Evolutionary conservation across 139 green algal genomes (phyloP).

Genomic region (Tetradesmus obliquus): DNA sequence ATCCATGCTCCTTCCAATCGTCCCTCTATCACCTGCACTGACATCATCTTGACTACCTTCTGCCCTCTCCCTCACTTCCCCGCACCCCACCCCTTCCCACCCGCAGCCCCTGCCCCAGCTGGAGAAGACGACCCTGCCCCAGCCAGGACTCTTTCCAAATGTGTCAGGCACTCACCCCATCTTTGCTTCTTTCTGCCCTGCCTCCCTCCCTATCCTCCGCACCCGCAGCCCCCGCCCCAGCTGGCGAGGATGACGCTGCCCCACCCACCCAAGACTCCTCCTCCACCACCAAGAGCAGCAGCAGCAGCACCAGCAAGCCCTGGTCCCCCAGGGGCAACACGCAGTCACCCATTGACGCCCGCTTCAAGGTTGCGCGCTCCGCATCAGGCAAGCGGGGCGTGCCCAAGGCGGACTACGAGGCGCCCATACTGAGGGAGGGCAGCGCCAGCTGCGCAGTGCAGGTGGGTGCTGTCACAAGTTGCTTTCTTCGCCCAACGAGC

Average conservation of each 20-base stretch:
- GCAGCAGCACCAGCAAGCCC: not conserved
- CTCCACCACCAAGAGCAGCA: not conserved
- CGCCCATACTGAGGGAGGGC: not conserved
- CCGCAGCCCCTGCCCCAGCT: not conserved
- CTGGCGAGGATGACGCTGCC: not conserved
- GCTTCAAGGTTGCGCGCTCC: not conserved
- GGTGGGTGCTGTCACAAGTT: not conserved
- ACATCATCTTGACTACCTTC: too few relatives aligned
- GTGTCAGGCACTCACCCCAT: not conserved
- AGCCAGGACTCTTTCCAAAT: not conserved
- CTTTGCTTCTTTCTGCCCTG: not conserved
- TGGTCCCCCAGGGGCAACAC: constrained; percentile 4
- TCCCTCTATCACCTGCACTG: too few relatives aligned
- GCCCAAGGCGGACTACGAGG: not conserved
- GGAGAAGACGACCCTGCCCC: too few relatives aligned
- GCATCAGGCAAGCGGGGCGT: not conserved
- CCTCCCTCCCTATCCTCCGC: not conserved
- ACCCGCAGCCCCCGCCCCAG: not conserved
- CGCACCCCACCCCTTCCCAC: not conserved
- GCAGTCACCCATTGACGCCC: not conserved
- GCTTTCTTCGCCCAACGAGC: too few relatives aligned
- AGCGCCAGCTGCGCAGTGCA: not conserved
- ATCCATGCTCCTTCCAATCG: too few relatives aligned
- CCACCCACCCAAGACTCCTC: not conserved
- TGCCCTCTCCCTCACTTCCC: too few relatives aligned